Base-by-base conservation (phyloP, 2,329 filamentous ascomycete species). In the Trichoderma asperellum region DNA sequence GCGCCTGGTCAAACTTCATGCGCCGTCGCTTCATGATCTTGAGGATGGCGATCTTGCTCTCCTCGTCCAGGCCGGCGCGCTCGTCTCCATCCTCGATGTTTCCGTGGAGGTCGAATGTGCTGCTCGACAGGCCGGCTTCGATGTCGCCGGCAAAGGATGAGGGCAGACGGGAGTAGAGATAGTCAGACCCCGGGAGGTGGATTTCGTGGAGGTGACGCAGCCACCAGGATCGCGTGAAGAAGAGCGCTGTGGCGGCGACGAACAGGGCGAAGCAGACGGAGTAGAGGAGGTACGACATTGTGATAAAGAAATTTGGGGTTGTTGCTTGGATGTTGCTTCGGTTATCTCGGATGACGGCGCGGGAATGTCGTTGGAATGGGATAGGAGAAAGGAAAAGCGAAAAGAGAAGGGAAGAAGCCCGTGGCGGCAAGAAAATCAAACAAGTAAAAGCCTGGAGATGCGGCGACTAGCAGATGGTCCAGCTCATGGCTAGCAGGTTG, bases 1-100 rank as follows among this genome's bases (percentile, higher is more conserved):
- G 87, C 49, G 95, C 96, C 82, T 97, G 93, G 81, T 99, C 95
- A 78, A 99, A 99, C 71, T 86, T 87, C 72, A 98, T 87, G 70
- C 90, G 87, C 72, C 89, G 86, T 78, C 86, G 89, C 87, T 93
- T 95, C 96, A 99, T 99, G 74, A 99, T 94, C 74, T 87, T 87
- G 75, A 94, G 87, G 53, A 99, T 89, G 79, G 97, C 93, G 49
- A 85, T 82, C 84, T 98, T 98, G 68, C 88, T 92, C 59, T 83
- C 84, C 73, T 91, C 89, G 77, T 98, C 94, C 21, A 99, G 85
- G 0, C 96, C 96, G 0, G 89, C 88, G 73, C 96, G 88, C 35
- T 85, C 84, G 78, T 99, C 96, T 62, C 92, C 92, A 14, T 87
- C 88, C 69, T 90, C 89, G 40, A 99, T 84, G 77, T 99, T 99